phyloP scores from a whole-genome alignment of 352 stramenopile species.

The Globisporangium rhizosaccharum region DNA sequence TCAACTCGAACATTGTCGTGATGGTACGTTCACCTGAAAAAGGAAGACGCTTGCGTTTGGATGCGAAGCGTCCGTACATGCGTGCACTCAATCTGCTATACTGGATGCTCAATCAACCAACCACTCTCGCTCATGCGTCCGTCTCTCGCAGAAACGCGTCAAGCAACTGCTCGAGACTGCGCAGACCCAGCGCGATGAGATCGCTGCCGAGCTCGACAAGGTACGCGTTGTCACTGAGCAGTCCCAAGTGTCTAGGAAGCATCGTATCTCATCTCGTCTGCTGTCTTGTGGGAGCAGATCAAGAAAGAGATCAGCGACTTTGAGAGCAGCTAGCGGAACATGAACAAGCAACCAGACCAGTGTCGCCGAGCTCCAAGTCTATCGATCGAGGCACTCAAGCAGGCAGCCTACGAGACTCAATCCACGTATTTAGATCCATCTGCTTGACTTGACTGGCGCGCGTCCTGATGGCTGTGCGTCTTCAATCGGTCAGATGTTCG shows the following conservation, averaged over 20 bases:
- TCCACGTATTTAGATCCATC: no score
- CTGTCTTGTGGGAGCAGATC: slow-evolving; percentile 14
- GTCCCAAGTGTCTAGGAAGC: no score
- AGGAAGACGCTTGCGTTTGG: background rate
- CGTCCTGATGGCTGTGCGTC: no score
- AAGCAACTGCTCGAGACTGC: slow-evolving; percentile 77
- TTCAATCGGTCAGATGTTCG: no score
- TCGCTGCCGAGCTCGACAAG: slow-evolving; percentile 30
- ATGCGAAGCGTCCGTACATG: no score
- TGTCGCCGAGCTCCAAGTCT: background rate
- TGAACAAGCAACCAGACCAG: no score
- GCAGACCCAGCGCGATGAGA: slow-evolving; percentile 35
- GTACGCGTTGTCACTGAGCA: slow-evolving; percentile 2
- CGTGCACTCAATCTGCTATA: no score
- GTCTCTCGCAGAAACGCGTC: slow-evolving; percentile 55
- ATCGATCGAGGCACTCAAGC: no score
- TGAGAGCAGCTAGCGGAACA: slow-evolving; percentile 25
- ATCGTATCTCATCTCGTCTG: background rate
- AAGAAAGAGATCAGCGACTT: slow-evolving; percentile 39
- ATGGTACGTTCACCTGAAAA: slow-evolving; percentile 32
- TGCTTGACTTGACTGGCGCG: no score
- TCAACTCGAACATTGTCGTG: slow-evolving; percentile 78
- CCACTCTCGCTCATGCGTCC: no score
- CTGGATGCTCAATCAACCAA: no score
- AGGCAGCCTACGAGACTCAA: no score